These are phyloP conservation scores for Acanthamoeba culbertsoni DNA, from an alignment of 208 protist genomes.

Conservation along the genomic window DNA sequence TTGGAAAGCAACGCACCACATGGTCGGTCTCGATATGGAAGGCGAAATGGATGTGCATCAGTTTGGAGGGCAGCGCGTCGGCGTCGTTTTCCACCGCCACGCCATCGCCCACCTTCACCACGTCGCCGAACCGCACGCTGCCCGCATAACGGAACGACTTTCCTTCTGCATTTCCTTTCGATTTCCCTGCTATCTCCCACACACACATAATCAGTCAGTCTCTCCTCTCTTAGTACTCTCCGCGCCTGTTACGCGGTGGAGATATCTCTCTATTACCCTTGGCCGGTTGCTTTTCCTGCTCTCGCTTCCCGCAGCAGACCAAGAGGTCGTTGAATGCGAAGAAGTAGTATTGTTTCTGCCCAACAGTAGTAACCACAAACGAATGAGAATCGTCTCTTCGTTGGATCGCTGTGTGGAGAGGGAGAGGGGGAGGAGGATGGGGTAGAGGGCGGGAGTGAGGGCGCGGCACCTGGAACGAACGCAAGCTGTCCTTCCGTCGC, in stretches of 20 bases:
- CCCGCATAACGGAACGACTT: conserved; percentile 43
- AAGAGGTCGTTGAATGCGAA: conserved; percentile 54
- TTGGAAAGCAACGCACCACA: conserved; percentile 6
- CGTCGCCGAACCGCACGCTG: background rate
- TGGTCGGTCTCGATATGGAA: conserved; percentile 26
- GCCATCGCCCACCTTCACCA: background rate
- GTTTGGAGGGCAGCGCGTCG: background rate
- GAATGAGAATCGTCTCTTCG: no score
- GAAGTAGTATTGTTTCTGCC: conserved; percentile 59
- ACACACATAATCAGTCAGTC: background rate
- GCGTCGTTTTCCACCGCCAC: background rate
- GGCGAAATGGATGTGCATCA: conserved; percentile 32
- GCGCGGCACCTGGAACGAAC: background rate
- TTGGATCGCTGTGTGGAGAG: no score
- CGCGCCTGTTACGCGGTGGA: background rate
- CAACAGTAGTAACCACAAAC: no score
- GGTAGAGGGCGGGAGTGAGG: background rate
- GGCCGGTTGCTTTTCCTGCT: background rate
- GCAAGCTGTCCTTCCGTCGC: conserved; percentile 11
- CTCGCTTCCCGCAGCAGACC: background rate
- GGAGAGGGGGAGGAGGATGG: background rate
- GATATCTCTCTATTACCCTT: conserved; percentile 13
- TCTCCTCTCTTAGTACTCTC: background rate
- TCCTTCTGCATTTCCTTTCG: background rate
- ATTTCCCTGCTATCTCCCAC: background rate